Percentiles rank a stretch among this genome's conserved stretches.
Conservation (phyloP, 345 rosid genomes). For the Linum lewisii region DNA sequence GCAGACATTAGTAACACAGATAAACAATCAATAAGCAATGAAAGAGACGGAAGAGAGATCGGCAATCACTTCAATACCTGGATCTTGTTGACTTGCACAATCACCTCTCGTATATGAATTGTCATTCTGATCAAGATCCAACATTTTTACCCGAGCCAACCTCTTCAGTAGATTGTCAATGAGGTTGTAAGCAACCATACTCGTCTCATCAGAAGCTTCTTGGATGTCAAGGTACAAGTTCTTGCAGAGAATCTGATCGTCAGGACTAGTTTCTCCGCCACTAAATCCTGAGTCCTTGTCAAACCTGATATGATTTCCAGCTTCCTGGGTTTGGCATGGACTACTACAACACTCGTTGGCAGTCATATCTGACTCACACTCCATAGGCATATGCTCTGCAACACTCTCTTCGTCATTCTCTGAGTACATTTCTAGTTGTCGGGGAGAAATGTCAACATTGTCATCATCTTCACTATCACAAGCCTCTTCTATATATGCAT, state of each 20-base stretch:
- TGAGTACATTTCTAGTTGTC: slow-evolving; percentile 19
- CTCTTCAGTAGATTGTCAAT: slow-evolving; percentile 45
- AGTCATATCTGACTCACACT: slow-evolving; percentile 10
- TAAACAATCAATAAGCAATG: too few relatives aligned
- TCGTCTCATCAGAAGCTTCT: slow-evolving; percentile 60
- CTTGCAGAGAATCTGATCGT: slow-evolving; percentile 16
- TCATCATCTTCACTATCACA: slow-evolving; percentile 43
- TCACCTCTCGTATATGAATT: too few relatives aligned
- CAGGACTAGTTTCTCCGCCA: slow-evolving; percentile 17
- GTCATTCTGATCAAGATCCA: neutral
- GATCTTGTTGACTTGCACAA: too few relatives aligned
- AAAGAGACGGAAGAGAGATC: too few relatives aligned
- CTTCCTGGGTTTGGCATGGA: slow-evolving; percentile 16
- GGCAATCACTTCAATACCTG: too few relatives aligned
- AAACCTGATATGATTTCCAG: slow-evolving; percentile 13
- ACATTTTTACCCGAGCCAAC: slow-evolving; percentile 10
- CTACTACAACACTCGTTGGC: neutral
- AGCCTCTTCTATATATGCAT: slow-evolving; percentile 69
- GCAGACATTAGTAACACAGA: too few relatives aligned
- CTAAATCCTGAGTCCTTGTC: slow-evolving; percentile 15
- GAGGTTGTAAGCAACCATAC: slow-evolving; percentile 59
- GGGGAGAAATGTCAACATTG: slow-evolving; percentile 20
- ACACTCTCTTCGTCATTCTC: slow-evolving; percentile 37
- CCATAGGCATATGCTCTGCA: slow-evolving; percentile 35
- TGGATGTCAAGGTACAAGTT: slow-evolving; percentile 64